phyloP scores from a whole-genome alignment of 768 basidiomycete species.

The Lactifluus volemus region DNA sequence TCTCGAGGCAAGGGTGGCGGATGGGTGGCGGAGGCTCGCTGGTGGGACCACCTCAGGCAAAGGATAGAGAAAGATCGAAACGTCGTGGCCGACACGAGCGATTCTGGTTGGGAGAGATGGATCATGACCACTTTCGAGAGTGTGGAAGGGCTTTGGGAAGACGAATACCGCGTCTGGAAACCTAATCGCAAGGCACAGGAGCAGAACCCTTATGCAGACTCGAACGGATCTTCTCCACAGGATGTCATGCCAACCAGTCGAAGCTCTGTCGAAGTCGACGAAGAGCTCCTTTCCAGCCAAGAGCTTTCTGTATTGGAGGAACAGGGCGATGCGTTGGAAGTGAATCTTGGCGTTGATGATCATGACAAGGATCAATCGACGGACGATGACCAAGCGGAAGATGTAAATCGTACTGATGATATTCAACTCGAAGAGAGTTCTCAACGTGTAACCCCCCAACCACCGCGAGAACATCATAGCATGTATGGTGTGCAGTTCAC shows the following conservation, averaged over 20 bases:
- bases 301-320: conserved; percentile 36
- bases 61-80: conserved; percentile 46
- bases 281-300: conserved; percentile 41
- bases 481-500: not conserved
- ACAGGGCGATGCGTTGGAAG: conserved; percentile 23
- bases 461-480: not conserved
- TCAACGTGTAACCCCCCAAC: not conserved
- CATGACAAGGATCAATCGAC: conserved; percentile 24
- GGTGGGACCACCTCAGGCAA: conserved; percentile 63
- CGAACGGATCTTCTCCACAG: conserved; percentile 6
- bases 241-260: not conserved
- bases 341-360: conserved; percentile 19
- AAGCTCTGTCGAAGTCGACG: conserved; percentile 44
- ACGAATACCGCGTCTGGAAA: conserved; percentile 48
- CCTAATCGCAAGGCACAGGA: conserved; percentile 25
- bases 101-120: conserved; percentile 55
- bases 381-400: conserved; percentile 28
- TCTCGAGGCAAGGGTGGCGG: conserved; percentile 47
- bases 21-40: conserved; percentile 67
- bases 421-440: conserved; percentile 14
- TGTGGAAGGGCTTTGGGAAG: conserved; percentile 78
- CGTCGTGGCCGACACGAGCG: conserved; percentile 21
- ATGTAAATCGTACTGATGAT: conserved; percentile 25
- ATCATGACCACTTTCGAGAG: conserved; percentile 89
- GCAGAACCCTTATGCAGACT: conserved; percentile 11